Base-by-base conservation (phyloP, 2,329 filamentous ascomycete genomes). In the Penicillium corylophilum region DNA sequence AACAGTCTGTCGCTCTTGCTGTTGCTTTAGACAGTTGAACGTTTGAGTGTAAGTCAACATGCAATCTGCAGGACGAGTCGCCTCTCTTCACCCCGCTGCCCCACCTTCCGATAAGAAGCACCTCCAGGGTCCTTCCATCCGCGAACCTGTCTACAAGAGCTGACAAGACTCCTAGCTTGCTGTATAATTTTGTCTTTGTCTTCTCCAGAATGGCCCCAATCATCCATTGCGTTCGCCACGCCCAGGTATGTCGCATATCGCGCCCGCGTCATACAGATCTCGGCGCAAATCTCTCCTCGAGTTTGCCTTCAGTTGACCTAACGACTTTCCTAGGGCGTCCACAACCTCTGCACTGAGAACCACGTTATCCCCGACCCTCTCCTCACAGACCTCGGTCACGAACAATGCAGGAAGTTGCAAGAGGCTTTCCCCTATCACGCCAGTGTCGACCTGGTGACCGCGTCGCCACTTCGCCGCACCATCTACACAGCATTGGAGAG, bases 381-480 rank as follows among this genome's bases (percentile, higher is more conserved):
- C 53, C 81, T 96, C 48, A 96, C 92, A 1, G 77, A 82, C 0
- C 78, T 86, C n/a, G 92, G 92, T 62, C 79, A 86, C 67, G 65
- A 83, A 55, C 90, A 96, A 79, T 95, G 90, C 74, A 75, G 71
- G 23, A 69, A 72, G 15, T 84, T 96, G 36, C 72, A 80, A 62
- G 66, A 76, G 26, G 63, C 55, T 43, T 95, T 95, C 68, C 82
- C 87, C 9, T 72, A 82, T 70, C 86, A 88, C 67, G 74, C 77
- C 55, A 72, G 79, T 35, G 75, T 94, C 64, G 86, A 87, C 4
- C 79, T 88, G 60, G 79, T 95, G 12, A 80, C 91, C 20, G 85
- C 90, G 35, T 94, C 89, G 1, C 90, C 91, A 5, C 80, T 95
- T 60, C 85, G 87, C 45, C 84, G 91, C 55, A 95, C 91, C 2